These are phyloP conservation scores for Eustoma russellianum DNA, from an alignment of 257 asterid species.

Conservation along the genomic window DNA sequence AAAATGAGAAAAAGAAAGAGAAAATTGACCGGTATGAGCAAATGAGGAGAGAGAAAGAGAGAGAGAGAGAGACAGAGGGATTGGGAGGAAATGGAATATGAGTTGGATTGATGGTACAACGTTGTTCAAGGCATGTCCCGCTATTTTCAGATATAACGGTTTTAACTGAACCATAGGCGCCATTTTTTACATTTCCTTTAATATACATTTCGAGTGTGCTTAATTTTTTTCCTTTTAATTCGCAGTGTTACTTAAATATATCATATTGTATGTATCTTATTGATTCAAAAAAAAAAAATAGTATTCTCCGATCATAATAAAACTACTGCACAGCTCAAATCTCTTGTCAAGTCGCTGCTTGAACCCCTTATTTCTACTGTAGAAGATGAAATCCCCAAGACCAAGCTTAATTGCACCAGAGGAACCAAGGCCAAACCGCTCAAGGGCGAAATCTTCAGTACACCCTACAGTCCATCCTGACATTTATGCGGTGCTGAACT, in stretches of 20 bases:
- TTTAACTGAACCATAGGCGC: too few relatives aligned
- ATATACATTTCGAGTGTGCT: too few relatives aligned
- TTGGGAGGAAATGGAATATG: not conserved
- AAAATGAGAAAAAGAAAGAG: conserved; percentile 4
- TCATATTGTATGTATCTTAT: too few relatives aligned
- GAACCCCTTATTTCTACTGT: too few relatives aligned
- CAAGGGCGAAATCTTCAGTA: conserved; percentile 45
- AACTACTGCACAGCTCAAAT: too few relatives aligned
- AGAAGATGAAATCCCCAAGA: conserved; percentile 86
- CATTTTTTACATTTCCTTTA: too few relatives aligned
- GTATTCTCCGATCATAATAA: too few relatives aligned
- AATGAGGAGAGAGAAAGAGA: not conserved
- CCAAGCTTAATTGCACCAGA: conserved; percentile 97
- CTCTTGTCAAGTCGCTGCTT: too few relatives aligned
- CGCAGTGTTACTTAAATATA: too few relatives aligned
- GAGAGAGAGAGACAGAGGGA: not conserved
- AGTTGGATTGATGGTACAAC: conserved; percentile 11
- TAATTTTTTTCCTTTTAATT: too few relatives aligned
- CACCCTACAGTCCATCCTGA: conserved; percentile 36
- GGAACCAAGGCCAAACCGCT: conserved; percentile 85
- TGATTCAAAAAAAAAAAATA: too few relatives aligned
- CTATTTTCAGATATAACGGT: too few relatives aligned
- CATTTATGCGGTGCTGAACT: conserved; percentile 48
- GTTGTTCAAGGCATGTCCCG: conserved; percentile 11
- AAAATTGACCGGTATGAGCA: not conserved